A percentile compares a stretch with the other conserved stretches of the same genome.
Evolutionary conservation across 805 yeast genomes (phyloP).

Genomic region (Metschnikowia chrysomelidarum): DNA sequence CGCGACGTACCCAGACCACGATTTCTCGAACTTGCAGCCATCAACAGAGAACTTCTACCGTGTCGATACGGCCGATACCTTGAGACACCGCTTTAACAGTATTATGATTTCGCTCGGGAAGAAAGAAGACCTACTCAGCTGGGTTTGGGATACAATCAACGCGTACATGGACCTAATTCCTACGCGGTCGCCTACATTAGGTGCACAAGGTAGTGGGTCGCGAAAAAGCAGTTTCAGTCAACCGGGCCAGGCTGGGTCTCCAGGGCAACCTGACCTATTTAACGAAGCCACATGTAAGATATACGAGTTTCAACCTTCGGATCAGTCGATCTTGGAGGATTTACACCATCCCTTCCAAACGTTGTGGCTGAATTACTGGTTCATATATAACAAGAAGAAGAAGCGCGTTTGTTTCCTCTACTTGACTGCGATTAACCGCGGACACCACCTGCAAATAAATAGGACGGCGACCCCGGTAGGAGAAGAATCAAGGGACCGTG

Average conservation of each 20-base stretch:
- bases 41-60: conserved; percentile 50
- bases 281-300: conserved; percentile 48
- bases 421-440: conserved; percentile 49
- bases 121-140: conserved; percentile 44
- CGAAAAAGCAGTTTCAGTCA: conserved; percentile 28
- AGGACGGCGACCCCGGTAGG: conserved; percentile 17
- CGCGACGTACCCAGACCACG: conserved; percentile 94
- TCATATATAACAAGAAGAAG: conserved; percentile 84
- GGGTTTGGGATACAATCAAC: conserved; percentile 89
- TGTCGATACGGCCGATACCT: conserved; percentile 40
- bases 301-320: conserved; percentile 61
- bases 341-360: conserved; percentile 45
- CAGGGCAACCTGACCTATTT: conserved; percentile 12
- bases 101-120: conserved; percentile 55
- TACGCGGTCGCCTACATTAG: conserved; percentile 25
- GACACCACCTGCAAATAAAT: conserved; percentile 31
- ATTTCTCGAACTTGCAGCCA: conserved; percentile 85
- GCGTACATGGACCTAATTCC: conserved; percentile 69
- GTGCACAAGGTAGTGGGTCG: conserved; percentile 23
- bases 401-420: conserved; percentile 89
- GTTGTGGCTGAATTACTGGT: conserved; percentile 83
- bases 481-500: conserved; percentile 24
- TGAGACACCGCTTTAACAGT: conserved; percentile 71
- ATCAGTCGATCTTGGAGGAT: conserved; percentile 63
- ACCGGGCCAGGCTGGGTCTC: conserved; percentile 15